Percentiles rank a stretch among this genome's conserved stretches.
Conservation (phyloP, 257 asterid genomes). For the Primulina eburnea region DNA sequence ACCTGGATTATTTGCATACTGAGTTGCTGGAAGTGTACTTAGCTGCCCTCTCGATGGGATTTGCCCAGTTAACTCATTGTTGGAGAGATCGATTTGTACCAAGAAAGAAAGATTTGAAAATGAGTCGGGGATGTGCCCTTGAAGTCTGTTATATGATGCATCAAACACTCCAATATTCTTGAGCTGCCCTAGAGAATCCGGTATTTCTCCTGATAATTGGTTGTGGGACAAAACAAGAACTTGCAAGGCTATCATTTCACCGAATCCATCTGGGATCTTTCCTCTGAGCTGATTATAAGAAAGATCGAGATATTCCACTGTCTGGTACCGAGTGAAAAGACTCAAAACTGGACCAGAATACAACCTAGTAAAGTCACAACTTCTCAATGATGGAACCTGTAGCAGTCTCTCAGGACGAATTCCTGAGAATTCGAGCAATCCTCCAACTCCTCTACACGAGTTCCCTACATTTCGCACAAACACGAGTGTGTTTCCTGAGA, state of each 20-base stretch:
- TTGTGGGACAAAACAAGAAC: conserved; percentile 79
- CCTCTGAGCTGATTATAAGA: conserved; percentile 86
- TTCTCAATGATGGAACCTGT: conserved; percentile 73
- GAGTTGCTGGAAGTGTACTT: conserved; percentile 89
- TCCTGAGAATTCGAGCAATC: conserved; percentile 81
- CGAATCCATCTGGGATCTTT: conserved; percentile 78
- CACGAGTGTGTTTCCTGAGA: conserved; percentile 80
- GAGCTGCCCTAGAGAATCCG: conserved; percentile 64
- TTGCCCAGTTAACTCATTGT: conserved; percentile 82
- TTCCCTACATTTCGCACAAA: conserved; percentile 85
- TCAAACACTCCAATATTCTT: conserved; percentile 91
- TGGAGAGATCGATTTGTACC: conserved; percentile 84
- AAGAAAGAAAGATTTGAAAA: conserved; percentile 72
- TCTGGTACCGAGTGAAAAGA: conserved; percentile 74
- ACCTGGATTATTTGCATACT: conserved; percentile 82
- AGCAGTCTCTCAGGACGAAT: conserved; percentile 74
- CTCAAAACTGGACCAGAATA: conserved; percentile 88
- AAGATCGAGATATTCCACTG: conserved; percentile 85
- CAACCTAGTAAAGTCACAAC: conserved; percentile 78
- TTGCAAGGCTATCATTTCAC: conserved; percentile 89
- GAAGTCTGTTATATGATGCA: conserved; percentile 84
- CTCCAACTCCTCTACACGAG: conserved; percentile 93
- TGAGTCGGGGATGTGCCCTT: conserved; percentile 84
- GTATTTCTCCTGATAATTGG: conserved; percentile 85
- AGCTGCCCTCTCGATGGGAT: conserved; percentile 88